Base-by-base conservation (phyloP, 164 flowering plant genomes). In the Malania oleifera region DNA sequence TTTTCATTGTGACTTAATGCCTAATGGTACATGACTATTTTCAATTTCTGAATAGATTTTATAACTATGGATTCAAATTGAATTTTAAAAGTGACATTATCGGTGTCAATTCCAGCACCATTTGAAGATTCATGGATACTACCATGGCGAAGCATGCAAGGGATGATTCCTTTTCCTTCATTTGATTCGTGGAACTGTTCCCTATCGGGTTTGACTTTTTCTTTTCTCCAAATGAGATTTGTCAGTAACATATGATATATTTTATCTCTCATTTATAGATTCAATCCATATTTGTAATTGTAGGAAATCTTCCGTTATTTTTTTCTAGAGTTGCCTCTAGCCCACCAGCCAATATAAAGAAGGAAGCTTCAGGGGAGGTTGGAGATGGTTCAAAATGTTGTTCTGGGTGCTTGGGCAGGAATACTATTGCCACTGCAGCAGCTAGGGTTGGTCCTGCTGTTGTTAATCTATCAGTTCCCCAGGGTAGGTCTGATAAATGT, bases 361-460 rank as follows among this genome's bases (percentile, higher is more conserved):
- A 70, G 39, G 81, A 75, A 29, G 61, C 52, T 63, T 54, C 66
- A 14, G 68, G 55, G 13, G 73, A 57, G 8, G 67, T 7, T 57
- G 78, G 73, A 28, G 79, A 74, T 56, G 64, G 56, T 17, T 29
- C 72, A 17, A 76, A 74, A 44, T 68, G 75, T 26, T 68, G 78
- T 63, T 58, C 69, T 52, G 72, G 75, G 39, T 91, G 89, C 60
- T 67, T 91, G 44, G 84, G 92, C 31, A 75, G 89, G 62, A 85
- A 91, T 65, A 70, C 87, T 13, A 68, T 91, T 63, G 92, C 95
- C 12, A 75, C 62, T 59, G 98, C 98, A 1, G 96, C 98, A 70
- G 83, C 98, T 35, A 68, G 28, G 49, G 89, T 84, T 58, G 86
- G 86, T 45, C 92, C 98, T 61, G 87, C 98, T 71, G 96, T 92